phyloP scores from a whole-genome alignment of 371 early-diverging fungal genomes.

The Mortierella sp. region DNA sequence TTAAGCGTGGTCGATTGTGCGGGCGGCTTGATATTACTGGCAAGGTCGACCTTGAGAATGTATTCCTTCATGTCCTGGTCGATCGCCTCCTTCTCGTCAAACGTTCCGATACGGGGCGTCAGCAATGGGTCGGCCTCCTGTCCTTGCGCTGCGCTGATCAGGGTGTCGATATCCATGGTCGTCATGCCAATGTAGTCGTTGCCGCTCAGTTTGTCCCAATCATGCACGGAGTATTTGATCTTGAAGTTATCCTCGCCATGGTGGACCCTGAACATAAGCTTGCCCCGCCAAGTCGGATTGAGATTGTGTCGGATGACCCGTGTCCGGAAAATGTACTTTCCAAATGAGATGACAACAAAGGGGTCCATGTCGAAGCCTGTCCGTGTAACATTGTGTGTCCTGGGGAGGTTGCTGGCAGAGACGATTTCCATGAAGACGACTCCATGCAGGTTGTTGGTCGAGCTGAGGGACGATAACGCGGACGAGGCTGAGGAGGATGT shows the following conservation, averaged over 20 bases:
- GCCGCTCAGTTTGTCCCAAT: slow-evolving; percentile 81
- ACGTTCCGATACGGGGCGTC: slow-evolving; percentile 48
- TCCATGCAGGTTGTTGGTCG: slow-evolving; percentile 62
- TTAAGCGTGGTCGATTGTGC: slow-evolving; percentile 58
- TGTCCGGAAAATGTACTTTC: slow-evolving; percentile 79
- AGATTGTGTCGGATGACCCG: slow-evolving; percentile 73
- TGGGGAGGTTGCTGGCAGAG: slow-evolving; percentile 73
- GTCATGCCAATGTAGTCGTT: slow-evolving; percentile 80
- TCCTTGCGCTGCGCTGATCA: slow-evolving; percentile 33
- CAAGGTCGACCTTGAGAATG: slow-evolving; percentile 37
- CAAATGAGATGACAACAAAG: slow-evolving; percentile 83
- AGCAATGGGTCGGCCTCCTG: slow-evolving; percentile 21
- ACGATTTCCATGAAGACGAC: slow-evolving; percentile 75
- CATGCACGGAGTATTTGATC: slow-evolving; percentile 80
- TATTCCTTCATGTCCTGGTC: slow-evolving; percentile 51
- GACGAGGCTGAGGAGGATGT: slow-evolving; percentile 30
- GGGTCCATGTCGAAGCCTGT: slow-evolving; percentile 88
- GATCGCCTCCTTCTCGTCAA: slow-evolving; percentile 64
- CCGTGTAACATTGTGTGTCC: slow-evolving; percentile 69
- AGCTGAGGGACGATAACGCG: slow-evolving; percentile 47
- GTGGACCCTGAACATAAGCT: slow-evolving; percentile 75
- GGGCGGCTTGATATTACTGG: slow-evolving; percentile 39
- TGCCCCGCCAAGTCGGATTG: slow-evolving; percentile 81
- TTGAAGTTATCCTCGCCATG: slow-evolving; percentile 69
- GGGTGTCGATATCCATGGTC: slow-evolving; percentile 58